Evolutionary conservation across 2,329 filamentous ascomycete species (phyloP), one percentile per base, ranked within the genome.

Genomic region (Xylaria sp.): DNA sequence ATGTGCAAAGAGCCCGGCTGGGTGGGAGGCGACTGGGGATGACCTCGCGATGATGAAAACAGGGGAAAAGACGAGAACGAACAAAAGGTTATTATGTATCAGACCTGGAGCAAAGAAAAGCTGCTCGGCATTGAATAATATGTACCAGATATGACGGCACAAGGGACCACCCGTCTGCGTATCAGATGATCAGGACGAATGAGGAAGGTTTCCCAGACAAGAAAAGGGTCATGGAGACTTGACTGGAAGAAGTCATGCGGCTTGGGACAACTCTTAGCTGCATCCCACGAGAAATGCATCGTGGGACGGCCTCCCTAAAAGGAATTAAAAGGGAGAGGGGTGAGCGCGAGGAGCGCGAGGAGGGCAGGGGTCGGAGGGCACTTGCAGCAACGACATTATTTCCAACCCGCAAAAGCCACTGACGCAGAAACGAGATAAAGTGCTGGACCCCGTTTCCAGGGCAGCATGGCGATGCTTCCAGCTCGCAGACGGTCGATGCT

Each of bases 121-220:
- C 8, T 10, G 8, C 37, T 55, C 55, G 49, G 52, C 37, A 46
- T 51, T 37, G 49, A 59, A 55, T 49, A 50, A 56, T 55, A 62
- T 47, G 49, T 58, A 37, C 57, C 54, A 55, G 44, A 55, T 35
- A 44, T 47, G 51, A 55, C 50, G 37, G 62, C 46, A 56, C 18
- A 54, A 49, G 52, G 48, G 52, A 42, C 59, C 58, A 58, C 19
- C 54, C 23, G 52, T 51, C 52, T 52, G 55, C 64, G 61, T 64
- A 68, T 70, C 69, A 68, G 63, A 68, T 68, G 67, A 64, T 46
- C 65, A 58, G 52, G 63, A 70, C 68, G 37, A 69, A 70, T 68
- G 50, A 58, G 69, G 69, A 70, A 70, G 69, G 69, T 70, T 70
- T 69, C 64, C 53, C 55, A 66, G 44, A 53, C 19, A 52, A 60